Base-by-base conservation (phyloP, 306 rosid genomes). In the Sophora flavescens region DNA sequence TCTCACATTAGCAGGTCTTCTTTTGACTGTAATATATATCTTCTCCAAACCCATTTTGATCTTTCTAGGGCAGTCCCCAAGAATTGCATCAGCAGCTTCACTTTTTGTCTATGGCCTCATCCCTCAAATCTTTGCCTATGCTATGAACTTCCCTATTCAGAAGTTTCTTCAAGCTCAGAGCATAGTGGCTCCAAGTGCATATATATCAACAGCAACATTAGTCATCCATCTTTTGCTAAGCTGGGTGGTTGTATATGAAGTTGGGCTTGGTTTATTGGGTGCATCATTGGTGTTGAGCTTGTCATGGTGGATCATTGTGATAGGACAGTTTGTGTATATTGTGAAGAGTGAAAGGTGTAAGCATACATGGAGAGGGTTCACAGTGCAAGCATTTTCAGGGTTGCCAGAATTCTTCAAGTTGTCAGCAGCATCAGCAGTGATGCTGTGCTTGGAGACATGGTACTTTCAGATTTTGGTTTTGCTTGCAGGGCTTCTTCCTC, bases 121-220 rank as follows among this genome's bases (percentile, higher is more conserved):
- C 63, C 98, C 98, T 5, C 98, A 90, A 54, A 93, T 90, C 32
- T 89, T 93, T 41, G 94, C 98, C 42, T 90, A 90, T 60, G 96
- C 90, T 0, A 0, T 75, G 0, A 93, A 90, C 86, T 93, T 93
- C 76, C 98, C 98, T 0, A 93, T 90, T 5, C 98, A 93, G 11
- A 93, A 93, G 53, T 93, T 86, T 26, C 90, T 90, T 0, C 98
- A 93, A 8, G 82, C 98, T 2, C 98, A 93, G n/a, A 90, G 96
- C 88, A 88, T 93, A 15, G 96, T 90, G 13, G 83, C 87, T 0
- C 98, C 98, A 0, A 93, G 98, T 30, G 96, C 98, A 0, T 90
- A 86, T n/a, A 93, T 93, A 14, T 90, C 98, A 10, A 0, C 78
- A 0, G 88, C 75, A 12, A 86, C 96, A n/a, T 75, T 93, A 14